These are phyloP conservation scores for Phalaenopsis aphrodite DNA, from an alignment of 106 monocot species.

Conservation along the genomic window DNA sequence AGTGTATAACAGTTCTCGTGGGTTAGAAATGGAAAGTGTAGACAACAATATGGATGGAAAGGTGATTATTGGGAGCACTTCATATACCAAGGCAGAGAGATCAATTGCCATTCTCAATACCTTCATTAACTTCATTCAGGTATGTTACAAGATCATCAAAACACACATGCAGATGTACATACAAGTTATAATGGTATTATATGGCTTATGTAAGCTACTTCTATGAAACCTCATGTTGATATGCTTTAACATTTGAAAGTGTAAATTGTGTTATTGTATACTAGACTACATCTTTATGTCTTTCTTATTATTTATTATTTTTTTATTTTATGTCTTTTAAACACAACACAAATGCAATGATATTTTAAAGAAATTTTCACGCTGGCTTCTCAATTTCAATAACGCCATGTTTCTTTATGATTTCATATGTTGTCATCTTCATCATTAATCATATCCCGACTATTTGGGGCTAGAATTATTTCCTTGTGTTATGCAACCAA, in stretches of 20 bases:
- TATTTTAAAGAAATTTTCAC: too few species aligned
- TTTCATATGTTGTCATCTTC: not conserved
- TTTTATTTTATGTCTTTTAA: not conserved
- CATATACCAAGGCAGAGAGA: constrained; percentile 33
- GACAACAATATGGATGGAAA: not conserved
- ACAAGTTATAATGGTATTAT: not conserved
- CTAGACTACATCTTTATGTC: not conserved
- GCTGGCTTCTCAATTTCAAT: not conserved
- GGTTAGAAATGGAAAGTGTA: not conserved
- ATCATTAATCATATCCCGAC: not conserved
- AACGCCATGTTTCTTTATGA: not conserved
- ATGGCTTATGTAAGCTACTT: not conserved
- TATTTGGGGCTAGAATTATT: not conserved
- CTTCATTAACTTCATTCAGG: constrained; percentile 76
- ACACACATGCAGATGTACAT: not conserved
- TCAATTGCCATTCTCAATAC: constrained; percentile 48
- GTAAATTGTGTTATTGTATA: not conserved
- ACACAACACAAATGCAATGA: not conserved
- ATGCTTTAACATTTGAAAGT: not conserved
- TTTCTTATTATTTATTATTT: not conserved
- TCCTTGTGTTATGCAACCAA: not conserved
- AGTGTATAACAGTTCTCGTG: constrained; percentile 26
- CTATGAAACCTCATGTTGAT: not conserved
- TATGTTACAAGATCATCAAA: constrained; percentile 9
- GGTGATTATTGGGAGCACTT: constrained; percentile 35